Percentiles rank a stretch among this genome's conserved stretches.
Evolutionary conservation across 73 alveolate genomes (phyloP).

Genomic region (Paramecium sonneborni): DNA sequence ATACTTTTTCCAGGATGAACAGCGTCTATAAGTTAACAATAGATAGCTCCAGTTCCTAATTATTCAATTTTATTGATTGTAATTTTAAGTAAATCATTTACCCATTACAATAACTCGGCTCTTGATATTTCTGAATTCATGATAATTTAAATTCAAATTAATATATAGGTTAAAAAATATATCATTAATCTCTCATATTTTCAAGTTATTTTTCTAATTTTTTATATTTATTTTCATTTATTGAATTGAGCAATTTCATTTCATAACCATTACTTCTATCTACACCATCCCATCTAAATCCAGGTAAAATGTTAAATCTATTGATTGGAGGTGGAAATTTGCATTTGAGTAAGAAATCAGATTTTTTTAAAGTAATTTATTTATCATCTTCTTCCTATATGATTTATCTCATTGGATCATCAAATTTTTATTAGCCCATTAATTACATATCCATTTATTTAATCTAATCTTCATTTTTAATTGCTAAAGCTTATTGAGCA

Average conservation of each 20-base stretch:
- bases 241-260: slow-evolving; percentile 54
- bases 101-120: slow-evolving; percentile 65
- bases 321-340: slow-evolving; percentile 67
- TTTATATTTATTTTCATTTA: slow-evolving; percentile 33
- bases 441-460: slow-evolving; percentile 53
- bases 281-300: slow-evolving; percentile 97
- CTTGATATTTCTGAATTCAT: slow-evolving; percentile 56
- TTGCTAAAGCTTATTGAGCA: not conserved
- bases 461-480: not conserved
- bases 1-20: slow-evolving; percentile 61
- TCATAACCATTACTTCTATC: slow-evolving; percentile 97
- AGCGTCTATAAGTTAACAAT: slow-evolving; percentile 56
- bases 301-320: slow-evolving; percentile 94
- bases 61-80: slow-evolving; percentile 53
- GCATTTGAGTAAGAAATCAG: slow-evolving; percentile 48
- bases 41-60: slow-evolving; percentile 66
- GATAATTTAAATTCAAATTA: not conserved
- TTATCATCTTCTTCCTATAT: slow-evolving; percentile 61
- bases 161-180: not conserved
- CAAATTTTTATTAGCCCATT: slow-evolving; percentile 40
- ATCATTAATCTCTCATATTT: slow-evolving; percentile 39
- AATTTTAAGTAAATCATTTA: slow-evolving; percentile 46
- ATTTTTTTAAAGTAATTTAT: not conserved
- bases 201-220: not conserved
- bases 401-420: slow-evolving; percentile 66